A percentile compares a stretch with the other conserved stretches of the same genome.
These are phyloP conservation scores for Calocera viscosa DNA, from an alignment of 768 basidiomycete genomes.

Conservation along the genomic window DNA sequence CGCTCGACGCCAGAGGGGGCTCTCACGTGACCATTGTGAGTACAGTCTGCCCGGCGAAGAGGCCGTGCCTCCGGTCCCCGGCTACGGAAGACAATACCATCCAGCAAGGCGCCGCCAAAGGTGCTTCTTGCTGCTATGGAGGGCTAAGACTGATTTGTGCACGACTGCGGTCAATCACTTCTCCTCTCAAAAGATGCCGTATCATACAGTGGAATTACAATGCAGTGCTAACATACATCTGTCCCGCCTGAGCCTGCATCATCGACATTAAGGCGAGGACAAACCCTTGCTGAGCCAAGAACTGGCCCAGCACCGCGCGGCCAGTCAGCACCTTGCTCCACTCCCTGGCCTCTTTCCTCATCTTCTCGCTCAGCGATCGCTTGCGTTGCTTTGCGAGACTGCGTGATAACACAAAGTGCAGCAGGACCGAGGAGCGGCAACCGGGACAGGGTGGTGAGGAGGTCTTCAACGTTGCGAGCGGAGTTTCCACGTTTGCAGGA, in stretches of 20 bases:
- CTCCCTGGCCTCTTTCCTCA: not conserved
- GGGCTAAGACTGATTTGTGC: too few relatives aligned
- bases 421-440: constrained; percentile 16
- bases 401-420: constrained; percentile 11
- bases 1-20: too few relatives aligned
- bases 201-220: not conserved
- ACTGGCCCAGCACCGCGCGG: not conserved
- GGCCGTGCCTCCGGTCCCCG: too few relatives aligned
- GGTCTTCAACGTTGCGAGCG: constrained; percentile 15
- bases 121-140: too few relatives aligned
- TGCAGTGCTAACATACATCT: not conserved
- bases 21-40: too few relatives aligned
- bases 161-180: too few relatives aligned
- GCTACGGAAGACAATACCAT: too few relatives aligned
- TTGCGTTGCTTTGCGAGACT: not conserved
- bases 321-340: not conserved
- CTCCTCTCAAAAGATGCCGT: too few relatives aligned
- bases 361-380: not conserved
- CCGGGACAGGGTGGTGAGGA: constrained; percentile 19
- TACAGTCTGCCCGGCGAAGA: too few relatives aligned
- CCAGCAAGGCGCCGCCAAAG: too few relatives aligned
- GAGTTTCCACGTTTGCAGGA: not conserved
- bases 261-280: not conserved
- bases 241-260: not conserved
- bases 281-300: not conserved